A percentile compares a stretch with the other conserved stretches of the same genome.
Evolutionary conservation across 1,284 basidiomycete species (phyloP).

Genomic region (Puccinia polysora): DNA sequence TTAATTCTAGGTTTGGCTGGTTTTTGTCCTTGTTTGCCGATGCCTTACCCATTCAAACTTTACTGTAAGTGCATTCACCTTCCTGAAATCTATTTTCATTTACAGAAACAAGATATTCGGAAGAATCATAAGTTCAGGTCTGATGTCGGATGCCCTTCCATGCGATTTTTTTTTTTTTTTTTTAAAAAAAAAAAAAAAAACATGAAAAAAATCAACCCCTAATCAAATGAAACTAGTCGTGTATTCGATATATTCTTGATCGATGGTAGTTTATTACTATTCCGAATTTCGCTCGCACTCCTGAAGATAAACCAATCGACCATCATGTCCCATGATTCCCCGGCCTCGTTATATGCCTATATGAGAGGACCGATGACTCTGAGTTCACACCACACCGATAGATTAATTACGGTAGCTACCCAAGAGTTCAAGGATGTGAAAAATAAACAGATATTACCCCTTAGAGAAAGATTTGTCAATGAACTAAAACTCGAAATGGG

Average conservation of each 20-base stretch:
- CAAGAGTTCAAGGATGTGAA: slow-evolving; percentile 28
- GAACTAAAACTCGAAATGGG: slow-evolving; percentile 36
- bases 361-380: slow-evolving; percentile 74
- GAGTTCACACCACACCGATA: slow-evolving; percentile 85
- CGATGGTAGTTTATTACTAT: slow-evolving; percentile 68
- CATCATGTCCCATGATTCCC: slow-evolving; percentile 72
- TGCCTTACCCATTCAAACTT: slow-evolving; percentile 78
- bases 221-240: slow-evolving; percentile 20
- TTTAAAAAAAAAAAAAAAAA: slow-evolving; percentile 66
- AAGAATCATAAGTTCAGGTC: slow-evolving; percentile 7
- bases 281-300: slow-evolving; percentile 80
- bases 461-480: slow-evolving; percentile 14
- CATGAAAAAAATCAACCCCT: too few species aligned
- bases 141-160: too few species aligned
- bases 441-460: slow-evolving; percentile 1
- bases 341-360: slow-evolving; percentile 77
- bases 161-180: slow-evolving; percentile 53
- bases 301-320: slow-evolving; percentile 77
- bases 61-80: slow-evolving; percentile 56
- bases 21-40: slow-evolving; percentile 94
- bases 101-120: slow-evolving; percentile 37
- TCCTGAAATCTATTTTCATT: background rate
- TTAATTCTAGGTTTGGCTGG: slow-evolving; percentile 70
- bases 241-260: slow-evolving; percentile 77
- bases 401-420: slow-evolving; percentile 67